phyloP scores from a whole-genome alignment of 306 rosid species.

The Acacia crassicarpa region DNA sequence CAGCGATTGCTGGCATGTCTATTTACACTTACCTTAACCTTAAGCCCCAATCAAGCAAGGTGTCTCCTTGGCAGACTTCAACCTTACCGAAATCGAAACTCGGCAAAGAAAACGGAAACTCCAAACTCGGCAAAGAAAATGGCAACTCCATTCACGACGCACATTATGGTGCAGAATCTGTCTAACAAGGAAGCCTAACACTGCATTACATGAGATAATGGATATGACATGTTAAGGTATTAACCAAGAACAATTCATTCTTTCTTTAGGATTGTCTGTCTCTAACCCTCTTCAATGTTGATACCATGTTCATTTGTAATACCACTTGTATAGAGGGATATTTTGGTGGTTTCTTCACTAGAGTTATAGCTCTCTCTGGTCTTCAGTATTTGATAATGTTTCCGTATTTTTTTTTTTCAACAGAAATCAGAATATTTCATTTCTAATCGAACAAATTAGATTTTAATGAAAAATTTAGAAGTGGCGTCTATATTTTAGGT shows the following conservation, averaged over 20 bases:
- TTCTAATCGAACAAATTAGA: too few relatives aligned
- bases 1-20: slow-evolving; percentile 88
- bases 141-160: slow-evolving; percentile 54
- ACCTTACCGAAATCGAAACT: slow-evolving; percentile 67
- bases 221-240: slow-evolving; percentile 15
- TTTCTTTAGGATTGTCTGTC: slow-evolving; percentile 26
- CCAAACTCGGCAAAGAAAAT: slow-evolving; percentile 81
- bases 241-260: slow-evolving; percentile 29
- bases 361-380: background rate
- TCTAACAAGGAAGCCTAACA: slow-evolving; percentile 38
- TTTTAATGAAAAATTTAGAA: too few relatives aligned
- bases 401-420: background rate
- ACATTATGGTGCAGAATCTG: slow-evolving; percentile 68
- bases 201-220: slow-evolving; percentile 23
- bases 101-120: slow-evolving; percentile 75
- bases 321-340: slow-evolving; percentile 42
- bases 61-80: slow-evolving; percentile 61
- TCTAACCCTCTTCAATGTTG: slow-evolving; percentile 39
- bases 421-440: background rate
- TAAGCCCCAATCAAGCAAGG: slow-evolving; percentile 55
- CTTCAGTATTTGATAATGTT: slow-evolving; percentile 15
- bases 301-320: slow-evolving; percentile 7
- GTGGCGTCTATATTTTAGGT: too few relatives aligned
- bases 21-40: slow-evolving; percentile 81
- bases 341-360: slow-evolving; percentile 32